A percentile compares a stretch with the other conserved stretches of the same genome.
phyloP scores from a whole-genome alignment of 2,329 filamentous ascomycete genomes.

The Zopfia rhizophila region DNA sequence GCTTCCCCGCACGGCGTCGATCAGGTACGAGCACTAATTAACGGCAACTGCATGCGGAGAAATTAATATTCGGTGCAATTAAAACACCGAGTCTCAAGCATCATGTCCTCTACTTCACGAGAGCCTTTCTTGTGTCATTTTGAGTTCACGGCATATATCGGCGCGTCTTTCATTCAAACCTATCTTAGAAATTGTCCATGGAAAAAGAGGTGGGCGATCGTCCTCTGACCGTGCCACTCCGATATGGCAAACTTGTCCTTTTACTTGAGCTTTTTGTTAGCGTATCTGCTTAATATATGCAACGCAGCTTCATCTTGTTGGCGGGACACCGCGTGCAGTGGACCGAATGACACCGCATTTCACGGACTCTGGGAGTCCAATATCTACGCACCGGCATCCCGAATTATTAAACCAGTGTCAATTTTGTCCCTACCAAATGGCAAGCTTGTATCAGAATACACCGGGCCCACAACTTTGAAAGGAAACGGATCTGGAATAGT shows the following conservation, averaged over 20 bases:
- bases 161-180: no score
- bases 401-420: conserved; percentile 60
- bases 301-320: conserved; percentile 66
- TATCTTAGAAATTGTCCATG: no score
- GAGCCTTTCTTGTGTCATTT: no score
- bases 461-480: conserved; percentile 40
- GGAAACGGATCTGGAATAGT: conserved; percentile 65
- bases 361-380: conserved; percentile 67
- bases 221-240: no score
- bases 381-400: conserved; percentile 65
- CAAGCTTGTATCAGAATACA: conserved; percentile 43
- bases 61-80: conserved; percentile 19
- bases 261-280: no score
- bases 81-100: conserved; percentile 8
- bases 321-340: conserved; percentile 65
- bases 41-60: conserved; percentile 11
- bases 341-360: conserved; percentile 62
- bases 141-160: no score
- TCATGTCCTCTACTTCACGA: no score
- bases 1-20: conserved; percentile 20
- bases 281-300: no score
- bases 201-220: no score
- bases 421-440: conserved; percentile 53
- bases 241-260: no score
- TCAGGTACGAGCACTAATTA: conserved; percentile 15